Evolutionary conservation across 306 rosid species (phyloP).

Genomic region (Dicorynia guianensis): DNA sequence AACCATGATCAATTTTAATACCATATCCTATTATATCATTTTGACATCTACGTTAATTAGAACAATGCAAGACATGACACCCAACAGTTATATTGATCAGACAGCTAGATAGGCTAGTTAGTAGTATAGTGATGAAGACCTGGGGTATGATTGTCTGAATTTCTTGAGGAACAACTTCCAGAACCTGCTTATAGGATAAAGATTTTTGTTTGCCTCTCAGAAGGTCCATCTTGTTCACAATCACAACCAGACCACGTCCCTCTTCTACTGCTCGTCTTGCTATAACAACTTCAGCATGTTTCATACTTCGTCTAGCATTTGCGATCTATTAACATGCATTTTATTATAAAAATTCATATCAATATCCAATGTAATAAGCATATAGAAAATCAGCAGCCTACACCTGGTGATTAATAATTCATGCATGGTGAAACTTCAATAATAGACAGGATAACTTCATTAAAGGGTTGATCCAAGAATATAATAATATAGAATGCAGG

Average conservation of each 20-base stretch:
- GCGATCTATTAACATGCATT: slow-evolving; percentile 58
- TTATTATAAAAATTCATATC: slow-evolving; percentile 31
- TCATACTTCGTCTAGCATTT: slow-evolving; percentile 83
- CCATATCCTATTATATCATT: slow-evolving; percentile 26
- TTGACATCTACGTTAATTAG: slow-evolving; percentile 1
- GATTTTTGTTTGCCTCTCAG: slow-evolving; percentile 64
- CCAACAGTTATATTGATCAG: slow-evolving; percentile 20
- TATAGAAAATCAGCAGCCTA: background rate
- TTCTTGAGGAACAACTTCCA: slow-evolving; percentile 87
- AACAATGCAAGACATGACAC: slow-evolving; percentile 21
- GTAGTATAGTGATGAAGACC: slow-evolving; percentile 52
- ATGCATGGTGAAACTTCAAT: slow-evolving; percentile 29
- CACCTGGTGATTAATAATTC: background rate
- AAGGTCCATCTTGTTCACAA: slow-evolving; percentile 98
- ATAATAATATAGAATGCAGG: slow-evolving; percentile 17
- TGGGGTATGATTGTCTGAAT: slow-evolving; percentile 89
- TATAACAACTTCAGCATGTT: slow-evolving; percentile 90
- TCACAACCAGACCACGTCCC: slow-evolving; percentile 94
- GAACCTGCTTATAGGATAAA: slow-evolving; percentile 60
- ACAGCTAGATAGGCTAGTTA: slow-evolving; percentile 23
- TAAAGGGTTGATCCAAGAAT: slow-evolving; percentile 20
- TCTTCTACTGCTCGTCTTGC: slow-evolving; percentile 97
- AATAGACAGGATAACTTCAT: slow-evolving; percentile 27
- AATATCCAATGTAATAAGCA: slow-evolving; percentile 27
- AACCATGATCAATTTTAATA: slow-evolving; percentile 18